phyloP scores from a whole-genome alignment of 345 rosid genomes.

The Linum tenue region DNA sequence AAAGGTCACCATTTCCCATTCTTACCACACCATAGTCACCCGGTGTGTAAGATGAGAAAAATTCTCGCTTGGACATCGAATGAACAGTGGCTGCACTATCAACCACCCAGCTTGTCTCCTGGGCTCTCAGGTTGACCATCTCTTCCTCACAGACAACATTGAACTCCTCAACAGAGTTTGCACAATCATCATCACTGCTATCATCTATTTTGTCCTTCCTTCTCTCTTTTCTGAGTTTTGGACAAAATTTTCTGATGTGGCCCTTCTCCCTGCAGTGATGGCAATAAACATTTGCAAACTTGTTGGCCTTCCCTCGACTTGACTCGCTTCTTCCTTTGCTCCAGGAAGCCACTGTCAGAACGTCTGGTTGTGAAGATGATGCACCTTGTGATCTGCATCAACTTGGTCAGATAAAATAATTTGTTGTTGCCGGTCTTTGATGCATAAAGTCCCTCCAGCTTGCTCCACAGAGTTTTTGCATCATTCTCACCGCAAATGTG shows the following conservation, averaged over 20 bases:
- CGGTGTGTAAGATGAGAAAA: background rate
- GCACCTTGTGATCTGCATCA: background rate
- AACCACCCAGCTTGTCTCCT: no score
- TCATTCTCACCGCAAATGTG: slow-evolving; percentile 1
- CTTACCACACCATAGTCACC: background rate
- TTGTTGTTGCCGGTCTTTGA: slow-evolving; percentile 2
- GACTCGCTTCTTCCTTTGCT: background rate
- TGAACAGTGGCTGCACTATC: background rate
- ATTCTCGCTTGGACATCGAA: background rate
- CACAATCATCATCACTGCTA: background rate
- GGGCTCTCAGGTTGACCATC: background rate
- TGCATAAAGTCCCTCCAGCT: slow-evolving; percentile 1
- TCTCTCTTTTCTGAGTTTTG: background rate
- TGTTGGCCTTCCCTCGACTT: background rate
- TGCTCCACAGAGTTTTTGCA: background rate
- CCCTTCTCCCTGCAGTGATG: background rate
- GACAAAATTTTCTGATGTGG: background rate
- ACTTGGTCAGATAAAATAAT: background rate
- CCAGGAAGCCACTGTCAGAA: background rate
- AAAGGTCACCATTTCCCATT: background rate
- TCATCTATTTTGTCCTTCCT: background rate
- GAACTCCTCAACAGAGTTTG: background rate
- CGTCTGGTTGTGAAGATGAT: background rate
- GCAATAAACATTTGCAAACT: background rate
- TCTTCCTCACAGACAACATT: no score